A percentile compares a stretch with the other conserved stretches of the same genome.
phyloP scores from a whole-genome alignment of 805 yeast genomes.

The Nakazawaea holstii region DNA sequence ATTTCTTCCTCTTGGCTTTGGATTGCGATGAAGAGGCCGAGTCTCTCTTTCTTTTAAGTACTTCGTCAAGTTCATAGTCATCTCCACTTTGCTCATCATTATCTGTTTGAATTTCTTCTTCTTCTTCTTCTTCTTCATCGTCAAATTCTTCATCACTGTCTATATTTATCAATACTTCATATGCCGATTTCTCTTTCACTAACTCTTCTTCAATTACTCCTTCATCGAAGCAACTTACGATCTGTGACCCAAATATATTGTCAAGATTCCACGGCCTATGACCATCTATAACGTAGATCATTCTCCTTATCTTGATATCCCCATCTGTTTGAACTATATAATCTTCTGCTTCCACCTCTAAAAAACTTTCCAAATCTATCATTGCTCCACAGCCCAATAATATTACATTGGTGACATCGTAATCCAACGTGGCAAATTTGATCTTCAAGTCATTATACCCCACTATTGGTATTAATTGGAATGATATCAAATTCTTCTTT shows the following conservation, averaged over 20 bases:
- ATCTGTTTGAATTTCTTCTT: conserved; percentile 26
- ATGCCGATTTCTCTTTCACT: conserved; percentile 54
- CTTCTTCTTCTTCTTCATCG: conserved; percentile 30
- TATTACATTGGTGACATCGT: conserved; percentile 68
- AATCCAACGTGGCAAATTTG: conserved; percentile 62
- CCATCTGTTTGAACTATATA: conserved; percentile 32
- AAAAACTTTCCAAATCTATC: conserved; percentile 74
- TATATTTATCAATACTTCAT: conserved; percentile 40
- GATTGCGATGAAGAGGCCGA: conserved; percentile 18
- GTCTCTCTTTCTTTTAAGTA: conserved; percentile 28
- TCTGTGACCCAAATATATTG: conserved; percentile 78
- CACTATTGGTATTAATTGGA: conserved; percentile 85
- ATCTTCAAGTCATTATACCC: conserved; percentile 77
- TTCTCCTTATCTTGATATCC: conserved; percentile 34
- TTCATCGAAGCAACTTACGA: conserved; percentile 81
- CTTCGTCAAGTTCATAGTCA: conserved; percentile 24
- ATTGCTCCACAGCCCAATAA: conserved; percentile 92
- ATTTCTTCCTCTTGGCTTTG: conserved; percentile 34
- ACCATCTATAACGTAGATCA: conserved; percentile 81
- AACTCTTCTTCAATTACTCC: conserved; percentile 65
- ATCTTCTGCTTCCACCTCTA: conserved; percentile 56
- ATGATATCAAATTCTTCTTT: conserved; percentile 78
- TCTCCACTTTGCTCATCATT: conserved; percentile 26
- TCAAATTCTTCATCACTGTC: conserved; percentile 31
- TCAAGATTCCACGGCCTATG: conserved; percentile 97